Conservation (phyloP, 2,329 filamentous ascomycete genomes). For the Penicillium sp. region DNA sequence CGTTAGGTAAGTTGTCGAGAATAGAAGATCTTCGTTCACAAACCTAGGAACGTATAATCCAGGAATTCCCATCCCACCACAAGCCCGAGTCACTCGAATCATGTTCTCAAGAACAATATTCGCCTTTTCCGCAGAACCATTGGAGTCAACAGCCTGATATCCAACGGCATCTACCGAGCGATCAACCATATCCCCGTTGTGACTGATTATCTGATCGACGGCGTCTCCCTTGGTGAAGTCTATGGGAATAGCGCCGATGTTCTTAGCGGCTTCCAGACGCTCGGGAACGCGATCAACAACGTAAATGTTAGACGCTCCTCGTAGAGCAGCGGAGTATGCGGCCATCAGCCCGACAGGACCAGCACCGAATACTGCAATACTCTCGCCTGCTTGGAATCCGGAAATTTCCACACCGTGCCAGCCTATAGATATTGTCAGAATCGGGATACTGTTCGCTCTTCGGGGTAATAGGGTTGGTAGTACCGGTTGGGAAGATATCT, state of each 20-base stretch:
- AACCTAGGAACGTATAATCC: not conserved
- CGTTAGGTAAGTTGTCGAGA: not conserved
- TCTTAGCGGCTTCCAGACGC: not conserved
- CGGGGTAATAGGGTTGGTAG: not conserved
- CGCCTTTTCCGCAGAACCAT: not conserved
- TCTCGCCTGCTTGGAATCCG: not conserved
- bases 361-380: not conserved
- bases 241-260: not conserved
- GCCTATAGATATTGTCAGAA: not conserved
- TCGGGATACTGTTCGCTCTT: not conserved
- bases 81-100: not conserved
- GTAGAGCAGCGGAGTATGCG: not conserved
- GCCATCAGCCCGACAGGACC: not conserved
- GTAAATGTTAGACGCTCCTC: not conserved
- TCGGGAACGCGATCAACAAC: not conserved
- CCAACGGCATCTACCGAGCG: not conserved
- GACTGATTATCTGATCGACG: not conserved
- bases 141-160: not conserved
- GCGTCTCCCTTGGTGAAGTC: not conserved
- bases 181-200: not conserved
- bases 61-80: not conserved
- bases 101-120: not conserved
- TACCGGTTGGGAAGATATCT: not conserved
- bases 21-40: not conserved
- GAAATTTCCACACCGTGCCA: not conserved